Percentiles rank a stretch among this genome's conserved stretches.
Evolutionary conservation across 2,329 filamentous ascomycete genomes (phyloP).

Genomic region (Fusarium sp.): DNA sequence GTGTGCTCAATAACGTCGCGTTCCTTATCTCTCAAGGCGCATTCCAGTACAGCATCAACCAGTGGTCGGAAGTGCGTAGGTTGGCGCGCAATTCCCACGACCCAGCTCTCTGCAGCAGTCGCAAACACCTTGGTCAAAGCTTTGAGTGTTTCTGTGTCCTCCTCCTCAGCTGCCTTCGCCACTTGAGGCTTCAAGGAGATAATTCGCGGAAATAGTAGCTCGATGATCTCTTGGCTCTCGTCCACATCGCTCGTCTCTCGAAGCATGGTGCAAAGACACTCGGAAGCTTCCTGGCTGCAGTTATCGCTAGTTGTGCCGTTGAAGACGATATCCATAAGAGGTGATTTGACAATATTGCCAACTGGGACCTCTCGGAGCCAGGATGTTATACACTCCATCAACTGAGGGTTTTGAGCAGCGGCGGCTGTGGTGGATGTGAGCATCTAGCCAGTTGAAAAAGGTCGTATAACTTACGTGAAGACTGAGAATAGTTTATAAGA

Average conservation of each 20-base stretch:
- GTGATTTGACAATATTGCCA: slow-evolving; percentile 83
- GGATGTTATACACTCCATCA: slow-evolving; percentile 95
- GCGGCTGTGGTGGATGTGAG: slow-evolving; percentile 63
- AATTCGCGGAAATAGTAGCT: slow-evolving; percentile 83
- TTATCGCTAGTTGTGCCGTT: slow-evolving; percentile 79
- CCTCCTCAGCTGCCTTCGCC: slow-evolving; percentile 77
- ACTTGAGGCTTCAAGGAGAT: slow-evolving; percentile 83
- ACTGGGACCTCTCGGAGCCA: slow-evolving; percentile 96
- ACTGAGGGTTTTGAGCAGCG: slow-evolving; percentile 86
- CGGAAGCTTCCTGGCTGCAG: slow-evolving; percentile 88
- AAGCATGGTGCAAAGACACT: slow-evolving; percentile 93
- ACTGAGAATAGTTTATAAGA: slow-evolving; percentile 90
- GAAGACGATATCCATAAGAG: slow-evolving; percentile 84
- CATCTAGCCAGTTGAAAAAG: neutral
- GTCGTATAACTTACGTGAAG: slow-evolving; percentile 75
- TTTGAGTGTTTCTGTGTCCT: slow-evolving; percentile 88
- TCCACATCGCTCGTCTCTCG: slow-evolving; percentile 94
- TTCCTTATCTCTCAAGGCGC: slow-evolving; percentile 86
- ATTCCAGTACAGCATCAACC: slow-evolving; percentile 93
- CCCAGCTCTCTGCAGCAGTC: slow-evolving; percentile 95
- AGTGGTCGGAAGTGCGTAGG: slow-evolving; percentile 84
- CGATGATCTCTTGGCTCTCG: slow-evolving; percentile 85
- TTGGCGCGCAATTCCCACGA: slow-evolving; percentile 87
- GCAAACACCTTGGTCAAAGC: slow-evolving; percentile 91
- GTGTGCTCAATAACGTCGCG: slow-evolving; percentile 93